Base-by-base conservation (phyloP, 495 filamentous ascomycete genomes). In the Tetracladium marchalianum region DNA sequence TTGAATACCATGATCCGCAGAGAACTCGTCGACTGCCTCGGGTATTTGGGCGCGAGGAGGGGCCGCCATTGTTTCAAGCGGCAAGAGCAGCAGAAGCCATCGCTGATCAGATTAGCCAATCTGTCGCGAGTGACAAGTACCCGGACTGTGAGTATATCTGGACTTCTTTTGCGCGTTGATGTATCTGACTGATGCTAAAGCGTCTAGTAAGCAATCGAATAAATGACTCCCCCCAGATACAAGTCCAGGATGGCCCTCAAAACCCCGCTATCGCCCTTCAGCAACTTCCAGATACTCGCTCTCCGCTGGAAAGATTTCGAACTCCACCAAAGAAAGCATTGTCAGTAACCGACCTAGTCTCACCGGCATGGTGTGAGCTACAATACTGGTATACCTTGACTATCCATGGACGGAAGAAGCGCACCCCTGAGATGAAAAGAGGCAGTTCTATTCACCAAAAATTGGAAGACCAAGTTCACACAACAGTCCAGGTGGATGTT, bases 301-400 rank as follows among this genome's bases (percentile, higher is more conserved):
- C 73, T 5, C 73, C 72, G 5, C 46, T 77, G 10, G 55, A 88
- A 45, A 82, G 87, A 31, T 97, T 94, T 58, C 81, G 92, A 17
- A 78, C 75, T 1, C 72, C 75, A 16, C 85, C 85, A 0, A 82
- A 75, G 53, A 90, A 85, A 54, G 75, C 84, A 0, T 76, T 98
- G n/a, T 87, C 85, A 0, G 92, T 98, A 4, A 85, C 87, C 1
- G 92, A 98, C 62, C 60, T 98, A 35, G 75, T 90, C 1, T 82
- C 84, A 11, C 88, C 88, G 1, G 78, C 89, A 8, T 98, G 92
- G 92, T 98, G 92, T 61, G 93, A 98, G 62, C 64, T 96, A 37
- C 92, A 98, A 60, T 90, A 95, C 54, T 85, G 78, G 72, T 97
- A 88, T 66, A 81, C 77, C 0, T 72, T 98, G 27, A 84, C 79